Percentiles rank a stretch among this genome's conserved stretches.
phyloP scores from a whole-genome alignment of 2,329 filamentous ascomycete genomes.

The Talaromyces sp. region DNA sequence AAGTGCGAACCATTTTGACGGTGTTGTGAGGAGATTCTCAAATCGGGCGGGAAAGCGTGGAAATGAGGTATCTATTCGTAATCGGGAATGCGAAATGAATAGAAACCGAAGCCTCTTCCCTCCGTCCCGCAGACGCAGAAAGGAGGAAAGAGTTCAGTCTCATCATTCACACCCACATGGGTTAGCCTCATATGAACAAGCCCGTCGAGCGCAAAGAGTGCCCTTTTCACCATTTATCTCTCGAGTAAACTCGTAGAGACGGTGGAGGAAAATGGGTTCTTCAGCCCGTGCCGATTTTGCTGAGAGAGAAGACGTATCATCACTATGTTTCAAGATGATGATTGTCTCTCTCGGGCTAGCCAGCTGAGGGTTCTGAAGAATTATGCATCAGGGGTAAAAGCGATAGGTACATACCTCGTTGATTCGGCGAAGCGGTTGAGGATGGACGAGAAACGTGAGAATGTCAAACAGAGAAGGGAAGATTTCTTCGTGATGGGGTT shows the following conservation, averaged over 20 bases:
- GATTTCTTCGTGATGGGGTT: slow-evolving; percentile 11
- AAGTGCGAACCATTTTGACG: slow-evolving; percentile 98
- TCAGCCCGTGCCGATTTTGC: slow-evolving; percentile 56
- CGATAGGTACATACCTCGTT: slow-evolving; percentile 42
- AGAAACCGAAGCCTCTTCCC: background rate
- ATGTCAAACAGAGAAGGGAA: slow-evolving; percentile 15
- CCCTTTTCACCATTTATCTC: slow-evolving; percentile 40
- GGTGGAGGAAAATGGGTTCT: slow-evolving; percentile 56
- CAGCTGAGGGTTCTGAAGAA: slow-evolving; percentile 40
- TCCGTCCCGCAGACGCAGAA: background rate
- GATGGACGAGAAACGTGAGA: slow-evolving; percentile 26
- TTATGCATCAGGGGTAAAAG: slow-evolving; percentile 15
- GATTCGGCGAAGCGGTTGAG: slow-evolving; percentile 23
- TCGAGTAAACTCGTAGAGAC: background rate
- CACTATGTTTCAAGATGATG: slow-evolving; percentile 25
- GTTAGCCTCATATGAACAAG: slow-evolving; percentile 60
- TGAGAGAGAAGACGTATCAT: slow-evolving; percentile 42
- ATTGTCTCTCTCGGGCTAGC: slow-evolving; percentile 47
- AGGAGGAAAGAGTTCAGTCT: background rate
- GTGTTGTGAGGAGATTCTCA: slow-evolving; percentile 47
- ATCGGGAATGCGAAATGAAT: slow-evolving; percentile 13
- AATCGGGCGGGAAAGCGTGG: slow-evolving; percentile 38
- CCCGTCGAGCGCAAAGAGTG: slow-evolving; percentile 65
- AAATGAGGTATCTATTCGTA: slow-evolving; percentile 59
- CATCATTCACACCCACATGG: slow-evolving; percentile 22